phyloP scores from a whole-genome alignment of 768 basidiomycete genomes.

The Boletellus ananas region DNA sequence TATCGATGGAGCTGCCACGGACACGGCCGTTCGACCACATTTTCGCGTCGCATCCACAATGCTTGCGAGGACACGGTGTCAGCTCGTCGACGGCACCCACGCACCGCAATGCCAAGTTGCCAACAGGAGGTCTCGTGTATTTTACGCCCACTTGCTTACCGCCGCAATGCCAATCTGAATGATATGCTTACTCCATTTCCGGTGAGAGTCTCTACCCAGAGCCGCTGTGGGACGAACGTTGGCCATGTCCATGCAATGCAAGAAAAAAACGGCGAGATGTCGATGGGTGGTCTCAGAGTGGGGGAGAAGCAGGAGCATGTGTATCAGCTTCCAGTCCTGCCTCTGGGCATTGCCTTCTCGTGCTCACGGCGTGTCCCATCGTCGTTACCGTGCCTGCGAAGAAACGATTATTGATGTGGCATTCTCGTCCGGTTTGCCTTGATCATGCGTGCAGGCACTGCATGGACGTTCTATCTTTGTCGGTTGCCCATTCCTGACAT shows the following conservation, averaged over 20 bases:
- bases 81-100: constrained; percentile 5
- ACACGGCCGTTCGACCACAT: constrained; percentile 12
- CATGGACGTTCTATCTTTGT: constrained; percentile 22
- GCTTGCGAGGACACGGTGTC: not conserved
- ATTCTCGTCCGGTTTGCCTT: constrained; percentile 12
- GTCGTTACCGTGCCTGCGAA: constrained; percentile 13
- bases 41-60: constrained; percentile 5
- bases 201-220: constrained; percentile 9
- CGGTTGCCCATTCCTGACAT: constrained; percentile 15
- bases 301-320: constrained; percentile 24
- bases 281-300: constrained; percentile 25
- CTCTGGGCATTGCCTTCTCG: constrained; percentile 22
- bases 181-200: constrained; percentile 15
- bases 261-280: constrained; percentile 18
- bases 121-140: constrained; percentile 4
- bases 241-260: constrained; percentile 13
- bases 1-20: constrained; percentile 17
- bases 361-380: constrained; percentile 7
- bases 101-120: not conserved
- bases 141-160: constrained; percentile 4
- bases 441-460: constrained; percentile 16
- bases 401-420: constrained; percentile 11
- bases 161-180: not conserved
- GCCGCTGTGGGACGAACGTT: constrained; percentile 1
- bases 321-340: constrained; percentile 25